Evolutionary conservation across 2,329 filamentous ascomycete species (phyloP).

Genomic region (Fusarium heterosporum): DNA sequence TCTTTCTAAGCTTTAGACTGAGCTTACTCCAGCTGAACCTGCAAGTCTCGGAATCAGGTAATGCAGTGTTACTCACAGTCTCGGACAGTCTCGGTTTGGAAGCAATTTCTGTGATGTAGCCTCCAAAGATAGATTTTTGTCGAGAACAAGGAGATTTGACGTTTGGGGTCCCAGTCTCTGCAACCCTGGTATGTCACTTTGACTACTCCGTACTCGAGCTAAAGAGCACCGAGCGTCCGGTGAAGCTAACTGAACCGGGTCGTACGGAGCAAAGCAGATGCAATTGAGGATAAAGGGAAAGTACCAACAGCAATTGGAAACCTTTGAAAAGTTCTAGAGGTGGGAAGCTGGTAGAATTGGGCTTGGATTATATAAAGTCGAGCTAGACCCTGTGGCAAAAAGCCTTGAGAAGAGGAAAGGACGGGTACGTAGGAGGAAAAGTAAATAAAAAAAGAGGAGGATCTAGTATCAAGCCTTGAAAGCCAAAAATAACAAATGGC

Average conservation of each 20-base stretch:
- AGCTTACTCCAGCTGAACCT: slow-evolving; percentile 22
- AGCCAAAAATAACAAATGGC: neutral
- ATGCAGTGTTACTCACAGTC: slow-evolving; percentile 32
- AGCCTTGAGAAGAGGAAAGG: slow-evolving; percentile 6
- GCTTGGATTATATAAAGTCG: neutral
- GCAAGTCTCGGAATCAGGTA: slow-evolving; percentile 21
- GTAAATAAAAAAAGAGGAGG: slow-evolving; percentile 16
- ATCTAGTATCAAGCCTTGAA: slow-evolving; percentile 11
- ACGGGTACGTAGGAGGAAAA: neutral
- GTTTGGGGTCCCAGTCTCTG: slow-evolving; percentile 24
- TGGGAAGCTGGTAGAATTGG: neutral
- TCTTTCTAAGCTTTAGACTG: slow-evolving; percentile 5
- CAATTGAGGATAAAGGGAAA: neutral
- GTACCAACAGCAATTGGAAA: neutral
- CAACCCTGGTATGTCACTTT: slow-evolving; percentile 23
- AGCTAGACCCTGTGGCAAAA: slow-evolving; percentile 3
- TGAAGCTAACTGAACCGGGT: slow-evolving; percentile 35
- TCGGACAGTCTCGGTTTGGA: slow-evolving; percentile 9
- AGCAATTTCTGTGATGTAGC: slow-evolving; percentile 10
- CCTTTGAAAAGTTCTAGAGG: neutral
- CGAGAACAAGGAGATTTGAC: slow-evolving; percentile 5
- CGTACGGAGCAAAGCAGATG: slow-evolving; percentile 23
- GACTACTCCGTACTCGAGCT: slow-evolving; percentile 8
- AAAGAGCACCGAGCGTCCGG: slow-evolving; percentile 33
- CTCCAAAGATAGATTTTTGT: slow-evolving; percentile 1